Evolutionary conservation across 768 basidiomycete species (phyloP).

Genomic region (Phylloporus sp.): DNA sequence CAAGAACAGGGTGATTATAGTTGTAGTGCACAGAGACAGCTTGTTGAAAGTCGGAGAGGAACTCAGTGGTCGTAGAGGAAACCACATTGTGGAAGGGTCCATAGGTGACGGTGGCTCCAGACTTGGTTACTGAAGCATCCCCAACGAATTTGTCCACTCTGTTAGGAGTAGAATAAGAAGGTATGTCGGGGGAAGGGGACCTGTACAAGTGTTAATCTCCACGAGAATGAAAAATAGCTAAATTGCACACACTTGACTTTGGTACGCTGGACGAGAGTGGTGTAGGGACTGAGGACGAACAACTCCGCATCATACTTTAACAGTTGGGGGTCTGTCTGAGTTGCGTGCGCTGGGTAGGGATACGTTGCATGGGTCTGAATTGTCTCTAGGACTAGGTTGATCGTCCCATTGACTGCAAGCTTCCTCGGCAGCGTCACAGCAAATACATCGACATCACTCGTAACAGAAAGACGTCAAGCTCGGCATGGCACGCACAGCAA

Average conservation of each 20-base stretch:
- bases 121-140: constrained; percentile 63
- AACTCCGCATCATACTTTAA: constrained; percentile 74
- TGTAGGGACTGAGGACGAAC: constrained; percentile 82
- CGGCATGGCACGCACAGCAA: constrained; percentile 3
- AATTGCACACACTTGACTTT: constrained; percentile 69
- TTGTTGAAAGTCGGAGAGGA: constrained; percentile 60
- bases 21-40: constrained; percentile 73
- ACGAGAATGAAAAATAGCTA: background rate
- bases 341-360: constrained; percentile 70
- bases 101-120: constrained; percentile 80
- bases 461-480: constrained; percentile 28
- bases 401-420: constrained; percentile 53
- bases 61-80: constrained; percentile 51
- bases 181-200: constrained; percentile 64
- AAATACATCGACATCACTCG: constrained; percentile 46
- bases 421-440: constrained; percentile 62
- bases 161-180: constrained; percentile 68
- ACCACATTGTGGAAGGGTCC: constrained; percentile 83
- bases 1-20: constrained; percentile 77
- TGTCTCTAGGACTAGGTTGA: constrained; percentile 76
- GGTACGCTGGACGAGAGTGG: constrained; percentile 75
- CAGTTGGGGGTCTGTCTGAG: constrained; percentile 74
- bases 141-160: constrained; percentile 54
- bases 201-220: constrained; percentile 36
- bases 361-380: constrained; percentile 73